Conservation (phyloP, 2,329 filamentous ascomycete genomes). For the Aureobasidium melanogenum region DNA sequence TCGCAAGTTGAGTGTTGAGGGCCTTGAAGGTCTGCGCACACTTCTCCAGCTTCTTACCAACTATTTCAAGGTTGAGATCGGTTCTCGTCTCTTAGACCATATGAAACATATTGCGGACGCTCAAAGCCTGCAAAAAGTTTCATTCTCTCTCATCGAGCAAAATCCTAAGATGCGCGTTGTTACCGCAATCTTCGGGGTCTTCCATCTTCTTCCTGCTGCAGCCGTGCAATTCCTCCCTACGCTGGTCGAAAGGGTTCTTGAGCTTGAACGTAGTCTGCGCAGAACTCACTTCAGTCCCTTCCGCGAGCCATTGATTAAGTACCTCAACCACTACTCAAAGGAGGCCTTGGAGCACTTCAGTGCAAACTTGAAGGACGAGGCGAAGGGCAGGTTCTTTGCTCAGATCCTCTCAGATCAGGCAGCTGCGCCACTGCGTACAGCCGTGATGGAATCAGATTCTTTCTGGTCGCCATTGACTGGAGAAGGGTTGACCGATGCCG, state of each 20-base stretch:
- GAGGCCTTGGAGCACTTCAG: constrained; percentile 77
- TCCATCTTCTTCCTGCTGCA: constrained; percentile 85
- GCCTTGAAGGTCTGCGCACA: constrained; percentile 82
- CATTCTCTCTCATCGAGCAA: constrained; percentile 91
- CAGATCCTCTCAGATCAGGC: constrained; percentile 72
- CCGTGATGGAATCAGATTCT: constrained; percentile 63
- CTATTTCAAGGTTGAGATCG: constrained; percentile 99
- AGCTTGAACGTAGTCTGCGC: constrained; percentile 74
- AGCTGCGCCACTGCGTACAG: constrained; percentile 65
- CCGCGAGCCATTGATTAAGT: constrained; percentile 80
- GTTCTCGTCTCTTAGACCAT: constrained; percentile 83
- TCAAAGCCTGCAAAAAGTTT: constrained; percentile 72
- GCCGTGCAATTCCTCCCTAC: constrained; percentile 87
- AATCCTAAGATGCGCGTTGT: constrained; percentile 90
- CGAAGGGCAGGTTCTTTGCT: constrained; percentile 82
- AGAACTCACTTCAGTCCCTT: constrained; percentile 89
- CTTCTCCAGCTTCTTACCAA: constrained; percentile 87
- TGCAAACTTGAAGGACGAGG: constrained; percentile 71
- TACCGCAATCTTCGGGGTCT: constrained; percentile 90
- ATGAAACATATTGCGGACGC: constrained; percentile 84
- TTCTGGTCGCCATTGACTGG: constrained; percentile 58
- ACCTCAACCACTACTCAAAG: constrained; percentile 84
- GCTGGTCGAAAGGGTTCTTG: constrained; percentile 81
- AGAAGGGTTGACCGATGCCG: constrained; percentile 50
- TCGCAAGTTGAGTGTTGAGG: constrained; percentile 78